Percentiles rank a stretch among this genome's conserved stretches.
Evolutionary conservation across 768 basidiomycete species (phyloP).

Genomic region (Auriscalpium vulgare): DNA sequence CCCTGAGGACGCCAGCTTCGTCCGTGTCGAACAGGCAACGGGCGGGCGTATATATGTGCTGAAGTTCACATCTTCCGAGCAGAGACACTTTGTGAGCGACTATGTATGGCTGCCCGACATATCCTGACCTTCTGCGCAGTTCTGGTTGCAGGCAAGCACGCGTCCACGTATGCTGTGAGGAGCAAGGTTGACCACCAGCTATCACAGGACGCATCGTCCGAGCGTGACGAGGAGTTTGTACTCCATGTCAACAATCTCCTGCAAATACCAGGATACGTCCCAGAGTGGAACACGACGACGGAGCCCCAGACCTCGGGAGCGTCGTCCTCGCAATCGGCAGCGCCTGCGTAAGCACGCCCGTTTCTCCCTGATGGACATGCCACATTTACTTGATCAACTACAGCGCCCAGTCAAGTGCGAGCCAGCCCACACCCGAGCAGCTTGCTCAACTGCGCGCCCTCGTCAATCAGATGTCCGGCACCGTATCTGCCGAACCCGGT

Average conservation of each 20-base stretch:
- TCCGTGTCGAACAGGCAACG: conserved; percentile 58
- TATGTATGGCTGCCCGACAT: not conserved
- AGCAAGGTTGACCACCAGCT: not conserved
- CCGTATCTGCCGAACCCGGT: conserved; percentile 28
- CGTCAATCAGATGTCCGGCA: conserved; percentile 32
- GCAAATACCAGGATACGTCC: conserved; percentile 53
- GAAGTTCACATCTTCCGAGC: conserved; percentile 86
- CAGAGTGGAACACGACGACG: conserved; percentile 45
- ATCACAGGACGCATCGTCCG: conserved; percentile 54
- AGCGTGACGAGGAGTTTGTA: conserved; percentile 65
- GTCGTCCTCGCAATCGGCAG: conserved; percentile 30
- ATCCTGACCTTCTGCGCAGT: conserved; percentile 35
- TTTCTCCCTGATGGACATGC: too few species aligned
- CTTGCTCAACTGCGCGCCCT: conserved; percentile 54
- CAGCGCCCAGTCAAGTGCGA: not conserved
- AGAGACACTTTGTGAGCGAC: conserved; percentile 73
- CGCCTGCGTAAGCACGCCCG: too few species aligned
- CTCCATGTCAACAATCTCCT: conserved; percentile 65
- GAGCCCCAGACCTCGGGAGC: conserved; percentile 30
- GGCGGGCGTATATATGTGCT: conserved; percentile 74
- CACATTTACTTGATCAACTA: too few species aligned
- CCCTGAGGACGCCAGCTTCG: conserved; percentile 77
- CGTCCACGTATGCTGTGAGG: not conserved
- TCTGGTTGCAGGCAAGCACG: conserved; percentile 73
- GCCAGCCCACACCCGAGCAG: conserved; percentile 48